A percentile compares a stretch with the other conserved stretches of the same genome.
Conservation (phyloP, 257 asterid species). For the Salvia rosmarinus region DNA sequence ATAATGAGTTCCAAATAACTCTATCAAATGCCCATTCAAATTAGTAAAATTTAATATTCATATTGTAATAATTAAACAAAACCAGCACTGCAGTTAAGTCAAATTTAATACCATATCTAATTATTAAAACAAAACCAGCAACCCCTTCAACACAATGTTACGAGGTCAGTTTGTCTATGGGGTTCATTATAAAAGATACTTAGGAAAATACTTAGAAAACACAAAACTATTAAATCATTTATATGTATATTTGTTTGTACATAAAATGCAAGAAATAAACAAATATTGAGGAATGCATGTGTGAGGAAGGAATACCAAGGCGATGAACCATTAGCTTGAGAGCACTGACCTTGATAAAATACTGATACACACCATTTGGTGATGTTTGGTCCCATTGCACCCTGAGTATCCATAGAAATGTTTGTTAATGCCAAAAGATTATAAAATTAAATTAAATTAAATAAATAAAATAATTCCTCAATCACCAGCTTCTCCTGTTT, state of each 20-base stretch:
- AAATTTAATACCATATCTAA: background rate
- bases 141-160: no score
- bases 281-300: background rate
- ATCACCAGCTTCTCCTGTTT: conserved; percentile 28
- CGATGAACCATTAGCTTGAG: background rate
- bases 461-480: background rate
- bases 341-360: conserved; percentile 75
- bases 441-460: conserved; percentile 28
- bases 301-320: background rate
- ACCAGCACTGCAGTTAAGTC: background rate
- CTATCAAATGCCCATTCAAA: background rate
- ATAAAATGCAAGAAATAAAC: background rate
- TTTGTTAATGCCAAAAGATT: conserved; percentile 8
- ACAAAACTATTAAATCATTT: background rate
- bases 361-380: conserved; percentile 82
- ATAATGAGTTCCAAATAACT: background rate
- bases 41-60: background rate
- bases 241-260: background rate
- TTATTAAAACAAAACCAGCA: background rate
- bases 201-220: background rate
- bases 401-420: conserved; percentile 44
- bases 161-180: background rate
- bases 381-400: conserved; percentile 66
- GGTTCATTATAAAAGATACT: background rate
- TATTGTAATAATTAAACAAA: background rate